Base-by-base conservation (phyloP, 768 basidiomycete genomes). In the Russula griseocarnosa region DNA sequence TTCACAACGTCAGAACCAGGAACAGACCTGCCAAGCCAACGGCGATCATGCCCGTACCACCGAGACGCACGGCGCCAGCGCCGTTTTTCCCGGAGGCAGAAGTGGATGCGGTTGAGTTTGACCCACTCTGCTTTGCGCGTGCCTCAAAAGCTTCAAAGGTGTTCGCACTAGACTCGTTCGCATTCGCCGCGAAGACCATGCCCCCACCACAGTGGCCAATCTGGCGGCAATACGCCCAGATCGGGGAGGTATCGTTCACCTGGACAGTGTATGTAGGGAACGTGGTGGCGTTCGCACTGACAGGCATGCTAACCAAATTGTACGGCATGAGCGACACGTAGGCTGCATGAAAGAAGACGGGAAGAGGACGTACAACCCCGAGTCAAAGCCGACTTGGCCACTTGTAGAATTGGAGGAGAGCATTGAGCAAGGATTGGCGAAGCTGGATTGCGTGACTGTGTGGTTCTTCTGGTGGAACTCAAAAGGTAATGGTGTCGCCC, bases 101-200 rank as follows among this genome's bases (percentile, higher is more conserved):
- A 24, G 64, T 32, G 22, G 58, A n/a, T n/a, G n/a, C 22, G 24
- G 64, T 34, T 28, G 60, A 50, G 6, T 69, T 61, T 5, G 69
- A 55, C 49, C 16, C 2, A 18, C 78, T 67, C 63, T 76, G 69
- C 66, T 77, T 78, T 10, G 83, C 83, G 22, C 74, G 73, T 2
- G 76, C 76, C 55, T 76, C 62, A 77, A 85, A 86, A 5, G 83
- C 84, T 22, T 71, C 78, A 68, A 82, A 86, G 69, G 71, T 83
- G 66, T 83, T 81, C 24, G 78, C 63, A n/a, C 82, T 78, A 2
- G 73, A 66, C 65, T 81, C 82, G 36, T 77, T 74, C 14, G 85
- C 79, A 71, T 85, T 87, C 64, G 76, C 76, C 26, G 81, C 72
- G 73, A 85, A 85, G 55, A 85, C 83, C 85, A 86, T 86, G 54